These are phyloP conservation scores for Knoxia roxburghii DNA, from an alignment of 257 asterid genomes.

Conservation along the genomic window DNA sequence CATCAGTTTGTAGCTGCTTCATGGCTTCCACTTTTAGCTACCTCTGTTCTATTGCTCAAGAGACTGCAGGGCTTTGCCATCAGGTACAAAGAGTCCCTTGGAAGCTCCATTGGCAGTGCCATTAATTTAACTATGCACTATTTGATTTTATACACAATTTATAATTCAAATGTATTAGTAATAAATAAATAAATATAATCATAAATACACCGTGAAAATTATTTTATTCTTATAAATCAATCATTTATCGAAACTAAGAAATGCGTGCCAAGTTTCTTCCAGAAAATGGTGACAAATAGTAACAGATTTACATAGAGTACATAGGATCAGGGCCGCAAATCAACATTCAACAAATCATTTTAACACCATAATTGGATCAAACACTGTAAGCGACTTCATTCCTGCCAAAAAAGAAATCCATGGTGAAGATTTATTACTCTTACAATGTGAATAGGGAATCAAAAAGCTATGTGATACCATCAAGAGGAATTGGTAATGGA, in stretches of 20 bases:
- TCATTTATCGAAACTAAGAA: too few species aligned
- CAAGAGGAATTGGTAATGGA: not conserved
- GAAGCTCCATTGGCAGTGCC: conserved; percentile 38
- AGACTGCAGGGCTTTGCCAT: conserved; percentile 51
- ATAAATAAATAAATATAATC: too few species aligned
- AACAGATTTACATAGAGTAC: conserved; percentile 2
- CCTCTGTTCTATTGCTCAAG: conserved; percentile 81
- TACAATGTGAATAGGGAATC: too few species aligned
- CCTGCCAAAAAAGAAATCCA: conserved; percentile 16
- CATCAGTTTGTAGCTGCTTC: conserved; percentile 17
- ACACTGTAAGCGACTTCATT: not conserved
- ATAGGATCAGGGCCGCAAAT: not conserved
- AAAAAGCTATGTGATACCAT: not conserved
- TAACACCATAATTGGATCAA: not conserved
- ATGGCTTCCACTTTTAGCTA: conserved; percentile 26
- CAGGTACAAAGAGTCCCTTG: too few species aligned
- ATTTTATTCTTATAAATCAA: too few species aligned
- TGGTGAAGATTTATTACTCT: not conserved
- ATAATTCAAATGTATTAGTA: too few species aligned
- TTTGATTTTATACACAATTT: too few species aligned
- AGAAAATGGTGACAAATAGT: too few species aligned
- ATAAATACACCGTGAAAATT: too few species aligned
- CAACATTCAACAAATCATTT: not conserved
- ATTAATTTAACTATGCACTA: too few species aligned
- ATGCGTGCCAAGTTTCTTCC: too few species aligned